Evolutionary conservation across 495 filamentous ascomycete genomes (phyloP).

Genomic region (Darksidea phi): DNA sequence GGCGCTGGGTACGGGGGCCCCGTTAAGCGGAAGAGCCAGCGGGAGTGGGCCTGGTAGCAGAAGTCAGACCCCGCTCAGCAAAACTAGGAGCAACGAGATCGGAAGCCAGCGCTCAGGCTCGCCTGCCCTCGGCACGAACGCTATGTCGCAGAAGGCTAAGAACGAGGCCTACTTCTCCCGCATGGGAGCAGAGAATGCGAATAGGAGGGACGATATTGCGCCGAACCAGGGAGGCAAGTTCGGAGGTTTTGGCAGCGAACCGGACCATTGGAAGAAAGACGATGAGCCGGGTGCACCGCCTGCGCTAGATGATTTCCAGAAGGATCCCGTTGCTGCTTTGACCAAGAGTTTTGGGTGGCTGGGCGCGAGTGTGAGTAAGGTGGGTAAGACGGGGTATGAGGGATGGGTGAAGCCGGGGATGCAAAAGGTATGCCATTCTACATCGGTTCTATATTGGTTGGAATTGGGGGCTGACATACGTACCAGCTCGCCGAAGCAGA

Average conservation of each 20-base stretch:
- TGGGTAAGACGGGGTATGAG: constrained; percentile 85
- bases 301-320: constrained; percentile 78
- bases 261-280: constrained; percentile 45
- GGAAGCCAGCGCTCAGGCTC: constrained; percentile 32
- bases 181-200: constrained; percentile 75
- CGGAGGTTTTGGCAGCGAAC: constrained; percentile 78
- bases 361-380: constrained; percentile 75
- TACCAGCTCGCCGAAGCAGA: constrained; percentile 79
- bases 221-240: constrained; percentile 93
- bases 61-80: constrained; percentile 36
- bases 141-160: constrained; percentile 52
- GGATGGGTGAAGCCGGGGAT: constrained; percentile 87
- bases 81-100: constrained; percentile 36
- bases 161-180: constrained; percentile 91
- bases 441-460: not conserved
- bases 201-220: constrained; percentile 67
- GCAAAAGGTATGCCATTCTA: constrained; percentile 59
- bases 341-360: constrained; percentile 96
- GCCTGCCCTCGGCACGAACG: constrained; percentile 34
- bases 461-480: constrained; percentile 6
- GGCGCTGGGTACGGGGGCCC: constrained; percentile 8
- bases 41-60: constrained; percentile 37
- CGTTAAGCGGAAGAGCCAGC: constrained; percentile 29
- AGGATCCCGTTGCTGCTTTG: constrained; percentile 83
- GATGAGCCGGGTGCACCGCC: constrained; percentile 48